These are phyloP conservation scores for Suillus decipiens DNA, from an alignment of 768 basidiomycete species.

Conservation along the genomic window DNA sequence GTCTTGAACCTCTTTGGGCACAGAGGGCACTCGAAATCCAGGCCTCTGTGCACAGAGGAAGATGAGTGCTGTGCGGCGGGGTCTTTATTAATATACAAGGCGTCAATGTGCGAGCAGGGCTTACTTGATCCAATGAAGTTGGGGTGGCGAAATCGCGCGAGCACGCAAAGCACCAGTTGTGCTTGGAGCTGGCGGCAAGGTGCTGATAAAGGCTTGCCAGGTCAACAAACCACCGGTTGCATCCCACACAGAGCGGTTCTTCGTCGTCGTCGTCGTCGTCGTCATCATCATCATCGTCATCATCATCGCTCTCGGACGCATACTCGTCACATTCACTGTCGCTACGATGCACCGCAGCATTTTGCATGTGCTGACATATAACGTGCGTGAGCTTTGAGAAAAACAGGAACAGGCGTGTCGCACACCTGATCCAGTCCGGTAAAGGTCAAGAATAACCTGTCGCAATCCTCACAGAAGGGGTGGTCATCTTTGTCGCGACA, in stretches of 20 bases:
- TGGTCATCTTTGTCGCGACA: conserved; percentile 21
- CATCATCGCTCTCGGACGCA: conserved; percentile 9
- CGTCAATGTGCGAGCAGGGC: conserved; percentile 26
- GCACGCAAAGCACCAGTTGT: conserved; percentile 40
- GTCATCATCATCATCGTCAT: conserved; percentile 1
- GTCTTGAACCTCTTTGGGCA: conserved; percentile 8
- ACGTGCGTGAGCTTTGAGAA: background rate
- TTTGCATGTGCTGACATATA: background rate
- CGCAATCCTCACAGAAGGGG: conserved; percentile 21
- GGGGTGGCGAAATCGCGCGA: conserved; percentile 29
- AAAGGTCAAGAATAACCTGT: conserved; percentile 20
- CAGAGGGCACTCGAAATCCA: conserved; percentile 2
- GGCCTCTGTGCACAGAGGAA: background rate
- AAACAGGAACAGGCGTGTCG: too few relatives aligned
- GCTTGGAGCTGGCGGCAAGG: conserved; percentile 21
- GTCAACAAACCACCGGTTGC: conserved; percentile 26
- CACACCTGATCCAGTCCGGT: conserved; percentile 18
- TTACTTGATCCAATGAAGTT: conserved; percentile 26
- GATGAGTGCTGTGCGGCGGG: background rate
- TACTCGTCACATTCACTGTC: conserved; percentile 5
- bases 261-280: conserved; percentile 13
- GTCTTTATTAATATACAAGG: background rate
- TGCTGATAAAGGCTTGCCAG: conserved; percentile 22
- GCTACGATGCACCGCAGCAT: background rate
- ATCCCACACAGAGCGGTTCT: conserved; percentile 23